These are phyloP conservation scores for Omphalotus olearius DNA, from an alignment of 1,284 basidiomycete species.

Conservation along the genomic window DNA sequence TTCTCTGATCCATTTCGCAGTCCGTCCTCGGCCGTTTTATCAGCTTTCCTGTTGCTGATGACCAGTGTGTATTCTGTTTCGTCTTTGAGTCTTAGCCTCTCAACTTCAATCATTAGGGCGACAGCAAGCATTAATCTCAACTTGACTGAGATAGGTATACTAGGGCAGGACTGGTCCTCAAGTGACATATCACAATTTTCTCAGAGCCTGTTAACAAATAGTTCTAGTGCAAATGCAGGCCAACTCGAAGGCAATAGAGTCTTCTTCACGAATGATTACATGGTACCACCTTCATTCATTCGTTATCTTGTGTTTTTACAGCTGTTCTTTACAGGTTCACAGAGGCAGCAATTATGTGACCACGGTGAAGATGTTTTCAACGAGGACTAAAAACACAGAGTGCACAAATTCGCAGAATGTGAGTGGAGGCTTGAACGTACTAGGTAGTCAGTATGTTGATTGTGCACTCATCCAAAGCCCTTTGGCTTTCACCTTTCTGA, in stretches of 20 bases:
- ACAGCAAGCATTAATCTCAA: constrained; percentile 54
- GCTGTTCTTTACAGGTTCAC: constrained; percentile 41
- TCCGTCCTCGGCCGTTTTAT: constrained; percentile 60
- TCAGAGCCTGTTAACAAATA: constrained; percentile 31
- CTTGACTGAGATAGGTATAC: constrained; percentile 42
- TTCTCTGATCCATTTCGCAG: constrained; percentile 23
- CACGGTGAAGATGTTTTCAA: constrained; percentile 63
- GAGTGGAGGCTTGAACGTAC: constrained; percentile 7
- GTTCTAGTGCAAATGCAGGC: constrained; percentile 52
- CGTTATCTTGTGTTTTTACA: neutral
- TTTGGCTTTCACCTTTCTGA: constrained; percentile 67
- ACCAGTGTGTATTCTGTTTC: constrained; percentile 41
- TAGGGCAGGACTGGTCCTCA: constrained; percentile 52
- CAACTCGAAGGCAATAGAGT: constrained; percentile 55
- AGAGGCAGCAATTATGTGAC: constrained; percentile 55
- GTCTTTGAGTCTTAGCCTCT: neutral
- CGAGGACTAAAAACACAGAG: constrained; percentile 59
- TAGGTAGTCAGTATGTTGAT: neutral
- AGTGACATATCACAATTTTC: constrained; percentile 37
- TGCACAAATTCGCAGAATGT: constrained; percentile 62
- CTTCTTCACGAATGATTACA: constrained; percentile 68
- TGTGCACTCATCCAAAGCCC: constrained; percentile 29
- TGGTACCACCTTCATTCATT: constrained; percentile 33
- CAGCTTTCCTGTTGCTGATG: constrained; percentile 54
- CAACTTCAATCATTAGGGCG: constrained; percentile 1